These are phyloP conservation scores for Dothistroma septosporum DNA, from an alignment of 2,329 filamentous ascomycete species.

Conservation along the genomic window DNA sequence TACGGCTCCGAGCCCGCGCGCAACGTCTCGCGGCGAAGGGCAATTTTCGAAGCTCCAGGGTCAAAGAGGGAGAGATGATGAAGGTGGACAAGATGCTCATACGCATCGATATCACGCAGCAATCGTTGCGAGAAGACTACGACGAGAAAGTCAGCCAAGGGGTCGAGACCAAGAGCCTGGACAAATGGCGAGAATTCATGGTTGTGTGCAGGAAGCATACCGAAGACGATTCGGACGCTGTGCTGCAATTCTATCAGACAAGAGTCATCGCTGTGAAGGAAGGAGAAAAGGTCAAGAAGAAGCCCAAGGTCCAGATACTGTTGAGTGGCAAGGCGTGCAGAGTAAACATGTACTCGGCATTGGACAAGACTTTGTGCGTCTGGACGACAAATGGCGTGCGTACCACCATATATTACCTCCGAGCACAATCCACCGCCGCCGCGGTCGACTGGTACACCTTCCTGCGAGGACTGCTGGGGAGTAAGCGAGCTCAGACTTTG, in stretches of 20 bases:
- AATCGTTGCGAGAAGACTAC: slow-evolving; percentile 55
- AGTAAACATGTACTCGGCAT: slow-evolving; percentile 61
- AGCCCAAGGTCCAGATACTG: slow-evolving; percentile 55
- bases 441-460: slow-evolving; percentile 68
- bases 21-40: slow-evolving; percentile 30
- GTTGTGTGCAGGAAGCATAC: slow-evolving; percentile 57
- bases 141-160: slow-evolving; percentile 60
- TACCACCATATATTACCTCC: slow-evolving; percentile 59
- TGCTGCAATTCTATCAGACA: slow-evolving; percentile 35
- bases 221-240: slow-evolving; percentile 46
- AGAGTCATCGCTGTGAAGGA: slow-evolving; percentile 53
- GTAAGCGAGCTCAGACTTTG: slow-evolving; percentile 53
- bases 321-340: slow-evolving; percentile 51
- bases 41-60: slow-evolving; percentile 31
- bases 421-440: slow-evolving; percentile 56
- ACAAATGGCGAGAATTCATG: slow-evolving; percentile 64
- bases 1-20: slow-evolving; percentile 30
- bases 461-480: slow-evolving; percentile 56
- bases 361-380: slow-evolving; percentile 64
- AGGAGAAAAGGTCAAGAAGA: slow-evolving; percentile 49
- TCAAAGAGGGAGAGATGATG: slow-evolving; percentile 57
- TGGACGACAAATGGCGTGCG: slow-evolving; percentile 54
- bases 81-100: slow-evolving; percentile 68
- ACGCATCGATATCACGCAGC: slow-evolving; percentile 51
- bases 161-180: slow-evolving; percentile 54